Evolutionary conservation across 2,329 filamentous ascomycete genomes (phyloP).

Genomic region (Curvularia sp.): DNA sequence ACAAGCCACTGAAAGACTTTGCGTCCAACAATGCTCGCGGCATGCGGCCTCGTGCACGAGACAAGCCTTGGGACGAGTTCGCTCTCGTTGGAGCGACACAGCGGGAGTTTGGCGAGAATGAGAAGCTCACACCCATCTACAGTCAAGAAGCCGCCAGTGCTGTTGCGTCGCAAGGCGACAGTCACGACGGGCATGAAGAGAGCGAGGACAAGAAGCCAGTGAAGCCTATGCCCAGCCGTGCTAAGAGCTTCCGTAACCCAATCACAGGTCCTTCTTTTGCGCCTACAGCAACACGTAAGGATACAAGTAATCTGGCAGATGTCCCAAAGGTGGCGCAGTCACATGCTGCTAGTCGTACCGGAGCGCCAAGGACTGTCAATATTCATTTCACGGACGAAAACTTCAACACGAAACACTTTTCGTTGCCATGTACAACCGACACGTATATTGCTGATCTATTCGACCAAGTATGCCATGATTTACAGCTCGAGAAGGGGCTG

Average conservation of each 20-base stretch:
- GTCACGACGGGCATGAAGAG: constrained; percentile 20
- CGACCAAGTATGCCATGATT: constrained; percentile 77
- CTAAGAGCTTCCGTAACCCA: constrained; percentile 58
- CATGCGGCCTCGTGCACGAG: constrained; percentile 69
- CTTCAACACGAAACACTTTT: constrained; percentile 73
- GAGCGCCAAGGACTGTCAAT: constrained; percentile 73
- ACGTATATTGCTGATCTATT: constrained; percentile 84
- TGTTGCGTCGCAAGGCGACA: constrained; percentile 28
- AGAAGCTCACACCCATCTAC: constrained; percentile 71
- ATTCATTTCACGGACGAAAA: constrained; percentile 76
- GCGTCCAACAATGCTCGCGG: constrained; percentile 78
- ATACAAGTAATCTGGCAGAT: constrained; percentile 55
- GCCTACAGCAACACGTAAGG: constrained; percentile 56
- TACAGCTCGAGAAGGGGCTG: constrained; percentile 78
- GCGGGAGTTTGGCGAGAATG: constrained; percentile 73
- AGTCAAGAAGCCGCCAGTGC: constrained; percentile 60
- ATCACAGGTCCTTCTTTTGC: constrained; percentile 60
- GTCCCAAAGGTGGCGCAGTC: constrained; percentile 53
- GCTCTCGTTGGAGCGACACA: constrained; percentile 76
- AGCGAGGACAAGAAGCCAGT: constrained; percentile 30
- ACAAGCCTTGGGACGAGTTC: constrained; percentile 83
- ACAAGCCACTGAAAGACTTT: constrained; percentile 76
- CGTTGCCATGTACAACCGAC: constrained; percentile 78
- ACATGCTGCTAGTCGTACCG: constrained; percentile 63
- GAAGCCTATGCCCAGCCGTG: constrained; percentile 46